Evolutionary conservation across 305 asterid genomes (phyloP).

Genomic region (Coffea humblotiana): DNA sequence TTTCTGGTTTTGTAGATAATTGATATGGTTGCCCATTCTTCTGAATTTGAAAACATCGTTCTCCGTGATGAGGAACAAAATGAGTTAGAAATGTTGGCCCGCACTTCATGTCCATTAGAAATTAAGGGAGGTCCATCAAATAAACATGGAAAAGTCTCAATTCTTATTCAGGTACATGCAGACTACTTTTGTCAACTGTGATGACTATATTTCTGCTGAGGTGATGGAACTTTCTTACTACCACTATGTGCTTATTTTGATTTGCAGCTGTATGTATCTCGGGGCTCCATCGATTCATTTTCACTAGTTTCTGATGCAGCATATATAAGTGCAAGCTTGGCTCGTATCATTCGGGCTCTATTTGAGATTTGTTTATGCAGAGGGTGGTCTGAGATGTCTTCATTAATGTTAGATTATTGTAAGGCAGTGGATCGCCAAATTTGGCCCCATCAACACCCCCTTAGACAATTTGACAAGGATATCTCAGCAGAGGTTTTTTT

Average conservation of each 20-base stretch:
- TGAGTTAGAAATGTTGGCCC: conserved; percentile 85
- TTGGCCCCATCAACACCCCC: conserved; percentile 99
- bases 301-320: conserved; percentile 93
- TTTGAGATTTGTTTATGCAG: conserved; percentile 92
- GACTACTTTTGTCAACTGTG: conserved; percentile 25
- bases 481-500: conserved; percentile 70
- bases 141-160: conserved; percentile 93
- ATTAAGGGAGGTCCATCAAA: conserved; percentile 93
- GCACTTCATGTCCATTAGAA: conserved; percentile 75
- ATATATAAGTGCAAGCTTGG: conserved; percentile 94
- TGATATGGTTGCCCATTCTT: conserved; percentile 95
- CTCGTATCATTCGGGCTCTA: conserved; percentile 92
- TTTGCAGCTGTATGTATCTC: conserved; percentile 84
- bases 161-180: conserved; percentile 81
- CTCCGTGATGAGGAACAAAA: conserved; percentile 95
- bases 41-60: conserved; percentile 95
- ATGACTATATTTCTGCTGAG: conserved; percentile 15
- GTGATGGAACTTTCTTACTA: conserved; percentile 25
- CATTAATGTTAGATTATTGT: conserved; percentile 85
- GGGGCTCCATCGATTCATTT: conserved; percentile 82
- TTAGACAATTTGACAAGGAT: conserved; percentile 91
- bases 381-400: conserved; percentile 98
- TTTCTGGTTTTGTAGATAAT: conserved; percentile 56
- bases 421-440: conserved; percentile 98
- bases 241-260: conserved; percentile 24